phyloP scores from a whole-genome alignment of 495 filamentous ascomycete genomes.

The Chaetomium fimeti region DNA sequence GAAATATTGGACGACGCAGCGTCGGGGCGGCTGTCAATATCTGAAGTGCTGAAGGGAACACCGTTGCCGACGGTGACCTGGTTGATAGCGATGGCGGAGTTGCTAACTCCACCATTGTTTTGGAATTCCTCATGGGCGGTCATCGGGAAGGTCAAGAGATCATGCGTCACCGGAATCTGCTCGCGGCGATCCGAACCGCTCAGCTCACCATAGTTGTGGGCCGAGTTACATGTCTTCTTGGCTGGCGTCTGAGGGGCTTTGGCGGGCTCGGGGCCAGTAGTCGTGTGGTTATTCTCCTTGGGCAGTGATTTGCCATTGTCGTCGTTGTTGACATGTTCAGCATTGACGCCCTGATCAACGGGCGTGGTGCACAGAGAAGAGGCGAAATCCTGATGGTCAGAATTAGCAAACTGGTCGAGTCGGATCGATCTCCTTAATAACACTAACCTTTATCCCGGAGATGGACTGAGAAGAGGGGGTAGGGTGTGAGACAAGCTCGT shows the following conservation, averaged over 20 bases:
- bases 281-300: background rate
- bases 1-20: background rate
- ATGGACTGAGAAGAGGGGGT: background rate
- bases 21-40: background rate
- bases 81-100: background rate
- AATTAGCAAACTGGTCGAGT: background rate
- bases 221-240: background rate
- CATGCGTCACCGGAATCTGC: background rate
- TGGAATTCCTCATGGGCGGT: constrained; percentile 13
- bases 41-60: background rate
- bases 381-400: background rate
- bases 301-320: background rate
- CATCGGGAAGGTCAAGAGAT: constrained; percentile 6
- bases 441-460: background rate
- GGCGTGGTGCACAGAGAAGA: background rate
- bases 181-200: background rate
- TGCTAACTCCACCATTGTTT: background rate
- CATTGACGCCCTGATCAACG: background rate
- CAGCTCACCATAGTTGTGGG: background rate
- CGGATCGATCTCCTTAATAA: background rate
- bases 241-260: background rate
- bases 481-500: background rate
- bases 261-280: background rate
- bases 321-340: background rate
- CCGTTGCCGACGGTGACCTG: background rate